These are phyloP conservation scores for Chytriomyces confervae DNA, from an alignment of 192 early-diverging fungal genomes.

Conservation along the genomic window DNA sequence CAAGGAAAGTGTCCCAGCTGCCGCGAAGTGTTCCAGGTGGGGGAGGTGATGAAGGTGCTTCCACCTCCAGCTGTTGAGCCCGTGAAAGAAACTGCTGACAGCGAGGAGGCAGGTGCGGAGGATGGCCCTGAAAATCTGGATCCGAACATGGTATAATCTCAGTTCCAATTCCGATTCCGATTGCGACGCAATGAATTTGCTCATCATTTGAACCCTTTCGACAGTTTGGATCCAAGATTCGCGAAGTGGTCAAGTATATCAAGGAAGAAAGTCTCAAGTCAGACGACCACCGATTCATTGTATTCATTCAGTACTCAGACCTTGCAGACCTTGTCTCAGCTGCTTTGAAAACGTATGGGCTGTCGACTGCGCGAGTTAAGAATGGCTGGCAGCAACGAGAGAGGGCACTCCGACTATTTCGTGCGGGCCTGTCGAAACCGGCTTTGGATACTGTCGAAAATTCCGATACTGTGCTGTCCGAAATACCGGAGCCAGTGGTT, in stretches of 20 bases:
- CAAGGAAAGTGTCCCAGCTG: slow-evolving; percentile 10
- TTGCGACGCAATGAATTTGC: not conserved
- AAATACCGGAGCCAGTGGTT: too few species aligned
- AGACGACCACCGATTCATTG: slow-evolving; percentile 6
- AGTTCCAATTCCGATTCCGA: too few species aligned
- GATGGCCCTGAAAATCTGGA: not conserved
- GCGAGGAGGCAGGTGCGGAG: not conserved
- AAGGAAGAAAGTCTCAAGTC: not conserved
- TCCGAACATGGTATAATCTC: slow-evolving; percentile 14
- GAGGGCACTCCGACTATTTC: slow-evolving; percentile 6
- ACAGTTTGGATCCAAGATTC: slow-evolving; percentile 32
- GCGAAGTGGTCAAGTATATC: slow-evolving; percentile 22
- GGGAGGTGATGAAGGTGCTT: slow-evolving; percentile 2
- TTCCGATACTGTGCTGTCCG: too few species aligned
- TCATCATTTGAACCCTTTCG: not conserved
- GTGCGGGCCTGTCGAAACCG: not conserved
- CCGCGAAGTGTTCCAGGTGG: not conserved
- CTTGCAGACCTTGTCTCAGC: slow-evolving; percentile 20
- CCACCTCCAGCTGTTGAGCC: slow-evolving; percentile 19
- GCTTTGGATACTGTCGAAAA: too few species aligned
- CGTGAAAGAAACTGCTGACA: not conserved
- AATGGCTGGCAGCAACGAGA: slow-evolving; percentile 14
- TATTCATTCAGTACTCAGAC: slow-evolving; percentile 22
- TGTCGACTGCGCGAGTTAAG: slow-evolving; percentile 15
- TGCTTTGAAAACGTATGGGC: slow-evolving; percentile 25